phyloP scores from a whole-genome alignment of 2,329 filamentous ascomycete species.

The Venturia asperata region DNA sequence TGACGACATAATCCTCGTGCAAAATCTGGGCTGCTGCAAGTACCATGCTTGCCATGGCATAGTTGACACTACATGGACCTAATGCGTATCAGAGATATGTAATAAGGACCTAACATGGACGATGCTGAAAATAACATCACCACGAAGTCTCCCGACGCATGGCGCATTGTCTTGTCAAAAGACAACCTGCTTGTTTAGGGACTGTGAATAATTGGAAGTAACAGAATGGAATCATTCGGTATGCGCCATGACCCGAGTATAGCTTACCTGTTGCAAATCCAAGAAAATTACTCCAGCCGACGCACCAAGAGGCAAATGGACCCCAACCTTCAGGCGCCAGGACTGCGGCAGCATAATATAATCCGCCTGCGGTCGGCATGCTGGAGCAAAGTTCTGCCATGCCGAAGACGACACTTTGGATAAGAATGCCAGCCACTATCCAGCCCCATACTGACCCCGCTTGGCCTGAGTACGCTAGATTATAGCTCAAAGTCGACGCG shows the following conservation, averaged over 20 bases:
- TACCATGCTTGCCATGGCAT: slow-evolving; percentile 49
- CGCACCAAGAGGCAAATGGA: slow-evolving; percentile 50
- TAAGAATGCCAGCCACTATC: slow-evolving; percentile 49
- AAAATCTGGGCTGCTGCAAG: slow-evolving; percentile 36
- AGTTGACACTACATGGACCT: slow-evolving; percentile 31
- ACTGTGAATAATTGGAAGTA: too few relatives aligned
- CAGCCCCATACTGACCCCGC: slow-evolving; percentile 52
- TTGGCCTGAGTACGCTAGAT: slow-evolving; percentile 46
- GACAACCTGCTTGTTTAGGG: too few relatives aligned
- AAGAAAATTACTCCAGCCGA: slow-evolving; percentile 30
- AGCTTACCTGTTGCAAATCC: slow-evolving; percentile 25
- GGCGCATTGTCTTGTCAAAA: too few relatives aligned
- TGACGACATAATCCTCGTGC: slow-evolving; percentile 28
- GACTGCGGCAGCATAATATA: slow-evolving; percentile 51
- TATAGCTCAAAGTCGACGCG: slow-evolving; percentile 50
- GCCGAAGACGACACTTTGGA: slow-evolving; percentile 48
- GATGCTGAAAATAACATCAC: too few relatives aligned
- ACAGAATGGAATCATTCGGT: slow-evolving; percentile 32
- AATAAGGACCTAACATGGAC: slow-evolving; percentile 29
- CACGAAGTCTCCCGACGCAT: too few relatives aligned
- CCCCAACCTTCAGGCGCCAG: slow-evolving; percentile 50
- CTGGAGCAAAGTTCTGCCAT: slow-evolving; percentile 52
- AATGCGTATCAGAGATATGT: slow-evolving; percentile 25
- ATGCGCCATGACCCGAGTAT: slow-evolving; percentile 27
- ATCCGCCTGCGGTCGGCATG: slow-evolving; percentile 50